phyloP scores from a whole-genome alignment of 2,329 filamentous ascomycete genomes.

The Zymoseptoria passerinii region DNA sequence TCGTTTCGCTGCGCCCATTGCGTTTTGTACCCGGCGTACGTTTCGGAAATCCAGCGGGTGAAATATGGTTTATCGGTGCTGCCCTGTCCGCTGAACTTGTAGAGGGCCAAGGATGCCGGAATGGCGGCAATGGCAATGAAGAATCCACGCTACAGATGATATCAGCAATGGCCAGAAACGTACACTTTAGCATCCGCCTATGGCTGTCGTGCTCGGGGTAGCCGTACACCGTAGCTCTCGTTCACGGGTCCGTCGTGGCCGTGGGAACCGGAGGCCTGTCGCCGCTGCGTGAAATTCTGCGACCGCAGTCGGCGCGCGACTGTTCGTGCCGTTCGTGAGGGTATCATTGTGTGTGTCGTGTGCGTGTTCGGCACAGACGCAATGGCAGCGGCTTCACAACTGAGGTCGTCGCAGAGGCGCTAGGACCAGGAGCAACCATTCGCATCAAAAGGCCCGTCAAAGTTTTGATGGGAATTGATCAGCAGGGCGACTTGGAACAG shows the following conservation, averaged over 20 bases:
- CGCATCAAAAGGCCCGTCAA: background rate
- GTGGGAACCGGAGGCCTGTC: conserved; percentile 33
- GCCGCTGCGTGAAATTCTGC: conserved; percentile 30
- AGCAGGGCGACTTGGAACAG: background rate
- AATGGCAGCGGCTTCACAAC: background rate
- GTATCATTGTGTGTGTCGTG: background rate
- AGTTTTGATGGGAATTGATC: background rate
- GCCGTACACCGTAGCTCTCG: conserved; percentile 45
- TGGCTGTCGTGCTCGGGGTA: background rate
- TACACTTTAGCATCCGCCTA: background rate
- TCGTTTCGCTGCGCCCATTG: conserved; percentile 49
- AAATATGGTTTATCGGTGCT: conserved; percentile 36
- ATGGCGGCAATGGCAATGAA: conserved; percentile 40
- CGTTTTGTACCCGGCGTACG: conserved; percentile 47
- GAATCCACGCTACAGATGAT: conserved; percentile 36
- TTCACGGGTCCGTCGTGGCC: conserved; percentile 33
- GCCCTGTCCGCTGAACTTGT: conserved; percentile 36
- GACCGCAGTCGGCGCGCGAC: conserved; percentile 30
- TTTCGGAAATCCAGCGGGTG: conserved; percentile 48
- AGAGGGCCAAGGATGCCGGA: conserved; percentile 39
- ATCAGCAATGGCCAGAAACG: background rate
- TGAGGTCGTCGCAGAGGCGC: background rate
- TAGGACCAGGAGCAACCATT: background rate
- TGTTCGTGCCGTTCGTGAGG: background rate
- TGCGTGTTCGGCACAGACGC: background rate